These are phyloP conservation scores for Auriscalpium vulgare DNA, from an alignment of 768 basidiomycete species.

Conservation along the genomic window DNA sequence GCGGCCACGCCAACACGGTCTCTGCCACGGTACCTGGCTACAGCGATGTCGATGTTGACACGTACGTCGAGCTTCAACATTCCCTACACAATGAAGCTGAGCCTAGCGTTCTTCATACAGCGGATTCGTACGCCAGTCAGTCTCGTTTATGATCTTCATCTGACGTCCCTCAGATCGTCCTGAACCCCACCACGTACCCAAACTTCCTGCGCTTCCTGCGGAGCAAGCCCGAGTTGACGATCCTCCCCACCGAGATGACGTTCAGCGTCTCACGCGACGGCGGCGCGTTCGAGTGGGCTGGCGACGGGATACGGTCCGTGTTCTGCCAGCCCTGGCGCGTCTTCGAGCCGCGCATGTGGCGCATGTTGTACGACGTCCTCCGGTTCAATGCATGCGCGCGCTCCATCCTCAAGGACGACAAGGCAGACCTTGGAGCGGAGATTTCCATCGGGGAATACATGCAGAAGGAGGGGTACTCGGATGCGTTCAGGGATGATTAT, in stretches of 20 bases:
- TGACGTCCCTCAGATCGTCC: constrained; percentile 48
- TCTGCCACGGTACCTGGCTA: constrained; percentile 35
- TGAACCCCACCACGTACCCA: constrained; percentile 71
- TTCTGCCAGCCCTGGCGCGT: constrained; percentile 62
- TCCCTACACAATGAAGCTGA: too few species aligned
- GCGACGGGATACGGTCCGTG: constrained; percentile 48
- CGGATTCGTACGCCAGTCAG: constrained; percentile 41
- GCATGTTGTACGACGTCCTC: constrained; percentile 62
- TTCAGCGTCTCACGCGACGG: constrained; percentile 68
- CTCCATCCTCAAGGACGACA: constrained; percentile 30
- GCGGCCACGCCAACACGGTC: constrained; percentile 76
- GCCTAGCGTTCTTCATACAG: constrained; percentile 21
- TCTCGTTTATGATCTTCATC: background rate
- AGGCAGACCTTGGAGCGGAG: constrained; percentile 19
- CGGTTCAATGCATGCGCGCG: constrained; percentile 67
- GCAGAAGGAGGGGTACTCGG: constrained; percentile 55
- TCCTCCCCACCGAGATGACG: constrained; percentile 64
- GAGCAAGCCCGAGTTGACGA: constrained; percentile 36
- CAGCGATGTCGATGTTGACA: constrained; percentile 51
- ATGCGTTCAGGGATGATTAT: constrained; percentile 65
- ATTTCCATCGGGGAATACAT: constrained; percentile 49
- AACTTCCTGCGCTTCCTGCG: constrained; percentile 69
- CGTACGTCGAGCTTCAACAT: constrained; percentile 34
- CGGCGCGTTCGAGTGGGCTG: constrained; percentile 73
- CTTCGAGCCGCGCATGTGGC: constrained; percentile 60